Base-by-base conservation (phyloP, 2,329 filamentous ascomycete genomes). In the Tolypocladium guangdongense region DNA sequence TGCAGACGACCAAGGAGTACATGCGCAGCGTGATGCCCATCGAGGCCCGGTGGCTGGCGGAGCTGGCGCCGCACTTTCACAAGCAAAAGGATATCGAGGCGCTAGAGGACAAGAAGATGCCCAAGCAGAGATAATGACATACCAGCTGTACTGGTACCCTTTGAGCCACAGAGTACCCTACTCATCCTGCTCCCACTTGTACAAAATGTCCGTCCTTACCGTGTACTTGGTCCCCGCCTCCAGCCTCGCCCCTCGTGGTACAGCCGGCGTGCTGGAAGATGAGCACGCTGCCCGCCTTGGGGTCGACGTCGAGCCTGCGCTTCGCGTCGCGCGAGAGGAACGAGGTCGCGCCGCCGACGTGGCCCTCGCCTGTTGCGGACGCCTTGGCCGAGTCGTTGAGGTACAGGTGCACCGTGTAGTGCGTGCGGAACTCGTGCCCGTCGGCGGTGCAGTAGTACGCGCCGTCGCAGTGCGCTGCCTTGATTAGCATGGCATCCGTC, bases 11-110 rank as follows among this genome's bases (percentile, higher is more conserved):
- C 32, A 95, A 95, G 74, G 92, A 96, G 74, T 99, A 92, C 68
- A 95, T 96, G 84, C 78, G 92, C 27, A 88, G 83, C 62, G 87
- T 87, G 55, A 85, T 96, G 77, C 90, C 90, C 1, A 81, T 97
- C 51, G 84, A 95, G 64, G 77, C 87, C 0, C 83, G 84, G 65
- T 96, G 91, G 91, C 67, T 99, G 61, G 81, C 83, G 7, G 92
- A 97, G 70, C 82, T 93, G 56, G 93, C 93, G 57, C 92, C 92
- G 57, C 93, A 97, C 73, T 96, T 90, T 65, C 89, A 96, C 68
- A 96, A 95, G 73, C 87, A 88, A 73, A 87, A 90, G 71, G 90
- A 96, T 65, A 68, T 96, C 41, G 92, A 96, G 64, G 84, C 78
- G 20, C 66, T 96, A 61, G 89, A 90, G 64, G 87, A 89, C 55